Evolutionary conservation across 2,329 filamentous ascomycete genomes (phyloP).

Genomic region (Sclerotinia spermophila): DNA sequence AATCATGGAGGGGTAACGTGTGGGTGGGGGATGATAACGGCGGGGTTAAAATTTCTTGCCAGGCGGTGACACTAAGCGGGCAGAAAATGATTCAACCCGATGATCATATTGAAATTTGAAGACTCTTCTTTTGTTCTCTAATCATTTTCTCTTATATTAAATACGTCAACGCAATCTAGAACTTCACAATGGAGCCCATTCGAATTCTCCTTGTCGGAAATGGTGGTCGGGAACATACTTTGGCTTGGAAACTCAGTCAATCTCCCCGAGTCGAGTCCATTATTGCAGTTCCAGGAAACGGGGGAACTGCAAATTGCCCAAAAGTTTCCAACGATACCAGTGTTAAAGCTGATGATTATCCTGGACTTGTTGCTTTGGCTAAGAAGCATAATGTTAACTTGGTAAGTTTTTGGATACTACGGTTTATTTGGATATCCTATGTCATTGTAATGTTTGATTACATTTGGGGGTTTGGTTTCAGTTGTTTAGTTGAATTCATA

Average conservation of each 20-base stretch:
- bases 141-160: background rate
- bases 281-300: slow-evolving; percentile 72
- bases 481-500: background rate
- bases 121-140: slow-evolving; percentile 2
- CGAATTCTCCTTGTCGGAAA: slow-evolving; percentile 86
- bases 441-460: background rate
- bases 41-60: slow-evolving; percentile 10
- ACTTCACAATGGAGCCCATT: slow-evolving; percentile 26
- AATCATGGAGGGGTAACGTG: slow-evolving; percentile 8
- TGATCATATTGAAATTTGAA: background rate
- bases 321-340: slow-evolving; percentile 68
- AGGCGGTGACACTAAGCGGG: slow-evolving; percentile 14
- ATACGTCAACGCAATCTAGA: background rate
- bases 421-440: no score
- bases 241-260: slow-evolving; percentile 90
- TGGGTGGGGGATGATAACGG: background rate
- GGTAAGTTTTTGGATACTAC: background rate
- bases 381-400: slow-evolving; percentile 71
- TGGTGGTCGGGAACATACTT: slow-evolving; percentile 88
- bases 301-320: slow-evolving; percentile 69
- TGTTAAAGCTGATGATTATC: slow-evolving; percentile 72
- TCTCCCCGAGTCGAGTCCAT: slow-evolving; percentile 76
- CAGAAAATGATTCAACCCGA: slow-evolving; percentile 11
- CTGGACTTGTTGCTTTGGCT: slow-evolving; percentile 69
- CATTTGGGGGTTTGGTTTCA: background rate